Evolutionary conservation across 805 yeast genomes (phyloP).

Genomic region (Yamadazyma philogaea): DNA sequence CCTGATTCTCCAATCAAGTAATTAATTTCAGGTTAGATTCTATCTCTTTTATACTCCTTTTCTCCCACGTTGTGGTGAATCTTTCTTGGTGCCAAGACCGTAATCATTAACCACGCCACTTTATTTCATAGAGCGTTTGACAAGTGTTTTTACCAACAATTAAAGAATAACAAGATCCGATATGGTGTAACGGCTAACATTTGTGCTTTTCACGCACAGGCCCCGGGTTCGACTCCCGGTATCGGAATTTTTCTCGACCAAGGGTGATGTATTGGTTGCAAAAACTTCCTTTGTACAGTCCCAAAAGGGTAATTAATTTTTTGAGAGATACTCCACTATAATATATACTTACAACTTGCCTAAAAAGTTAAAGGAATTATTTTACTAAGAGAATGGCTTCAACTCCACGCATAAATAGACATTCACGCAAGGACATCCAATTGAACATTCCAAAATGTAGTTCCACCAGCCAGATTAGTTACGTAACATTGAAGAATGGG

Average conservation of each 20-base stretch:
- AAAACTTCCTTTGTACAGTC: constrained; percentile 9
- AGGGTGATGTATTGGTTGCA: constrained; percentile 4
- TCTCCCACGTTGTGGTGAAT: too few species aligned
- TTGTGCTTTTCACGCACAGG: constrained; percentile 54
- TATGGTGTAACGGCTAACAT: constrained; percentile 55
- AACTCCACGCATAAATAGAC: background rate
- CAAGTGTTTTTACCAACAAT: background rate
- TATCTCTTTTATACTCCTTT: too few species aligned
- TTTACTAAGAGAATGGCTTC: too few species aligned
- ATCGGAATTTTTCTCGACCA: constrained; percentile 47
- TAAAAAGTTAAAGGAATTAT: too few species aligned
- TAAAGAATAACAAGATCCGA: constrained; percentile 24
- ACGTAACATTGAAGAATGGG: constrained; percentile 63
- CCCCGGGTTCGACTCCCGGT: constrained; percentile 87
- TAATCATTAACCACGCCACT: too few species aligned
- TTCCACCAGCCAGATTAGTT: constrained; percentile 39
- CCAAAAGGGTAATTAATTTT: constrained; percentile 11
- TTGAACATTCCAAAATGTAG: constrained; percentile 33
- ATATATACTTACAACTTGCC: too few species aligned
- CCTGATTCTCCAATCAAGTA: too few species aligned
- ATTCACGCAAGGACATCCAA: background rate
- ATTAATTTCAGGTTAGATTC: too few species aligned
- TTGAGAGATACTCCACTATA: too few species aligned
- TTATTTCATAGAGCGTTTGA: too few species aligned
- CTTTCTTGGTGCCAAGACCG: too few species aligned